Evolutionary conservation across 2,329 filamentous ascomycete genomes (phyloP), one percentile per base, ranked within the genome.

Genomic region (Clonostachys solani): DNA sequence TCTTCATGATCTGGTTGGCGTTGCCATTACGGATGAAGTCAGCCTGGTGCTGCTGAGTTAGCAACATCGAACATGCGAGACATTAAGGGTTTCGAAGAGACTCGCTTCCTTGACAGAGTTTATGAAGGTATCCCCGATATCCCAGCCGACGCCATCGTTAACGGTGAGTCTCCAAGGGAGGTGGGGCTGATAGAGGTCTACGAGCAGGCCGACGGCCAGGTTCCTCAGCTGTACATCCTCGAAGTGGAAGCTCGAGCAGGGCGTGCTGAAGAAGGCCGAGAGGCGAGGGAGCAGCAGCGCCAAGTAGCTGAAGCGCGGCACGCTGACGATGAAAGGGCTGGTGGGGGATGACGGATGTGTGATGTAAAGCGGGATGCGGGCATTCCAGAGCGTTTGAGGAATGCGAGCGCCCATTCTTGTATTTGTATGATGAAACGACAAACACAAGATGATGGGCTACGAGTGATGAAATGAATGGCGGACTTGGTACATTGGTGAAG

Each of bases 1-100:
- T 73, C 46, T 84, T 86, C 89, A 96, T 95, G 59, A 95, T 92
- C 50, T 87, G 86, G 62, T 92, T 91, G 15, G 89, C 90, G 46
- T 87, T 94, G 41, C 91, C 90, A 56, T 94, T 92, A 45, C 92
- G 82, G 44, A 95, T 74, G 56, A 91, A 95, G 66, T 96, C 91
- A 33, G 92, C 91, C 75, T 82, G 48, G 44, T n/a, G 18, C 17
- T 17, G 34, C 29, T 13, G 23, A 6, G 16, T 19, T 18, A 15
- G 18, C n/a, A 4, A 4, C 23, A 19, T 9, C 40, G 15, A 12
- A 18, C 8, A 40, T 48, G 43, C n/a, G 15, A 36, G 18, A 35
- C 12, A 7, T 38, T 6, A 18, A 42, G 40, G 23, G 16, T 47
- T 18, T 16, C 35, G 15, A 4, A 13, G 17, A 35, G 18, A 42